phyloP scores from a whole-genome alignment of 2,329 filamentous ascomycete species.

The Xylaria hypoxylon region DNA sequence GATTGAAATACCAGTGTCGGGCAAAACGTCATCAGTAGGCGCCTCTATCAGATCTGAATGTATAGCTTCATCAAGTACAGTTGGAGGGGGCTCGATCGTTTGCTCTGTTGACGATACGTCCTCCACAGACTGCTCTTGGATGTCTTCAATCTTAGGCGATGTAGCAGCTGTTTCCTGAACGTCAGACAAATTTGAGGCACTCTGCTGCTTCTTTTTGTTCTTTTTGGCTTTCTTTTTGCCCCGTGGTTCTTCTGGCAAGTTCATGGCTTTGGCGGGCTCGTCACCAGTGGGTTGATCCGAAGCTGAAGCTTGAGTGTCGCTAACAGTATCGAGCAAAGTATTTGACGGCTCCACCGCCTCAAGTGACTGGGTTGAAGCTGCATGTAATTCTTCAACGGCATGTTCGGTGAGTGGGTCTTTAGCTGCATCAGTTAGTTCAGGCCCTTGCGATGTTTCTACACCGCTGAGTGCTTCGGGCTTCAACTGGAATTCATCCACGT shows the following conservation, averaged over 20 bases:
- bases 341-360: constrained; percentile 35
- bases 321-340: constrained; percentile 9
- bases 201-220: constrained; percentile 47
- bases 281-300: constrained; percentile 31
- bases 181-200: constrained; percentile 22
- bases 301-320: constrained; percentile 1
- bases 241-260: constrained; percentile 45
- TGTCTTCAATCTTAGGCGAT: neutral
- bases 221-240: constrained; percentile 52
- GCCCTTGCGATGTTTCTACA: constrained; percentile 42
- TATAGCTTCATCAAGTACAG: constrained; percentile 23
- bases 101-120: constrained; percentile 27
- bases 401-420: constrained; percentile 36
- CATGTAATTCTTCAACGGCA: constrained; percentile 37
- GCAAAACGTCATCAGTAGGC: constrained; percentile 24
- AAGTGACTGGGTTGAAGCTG: constrained; percentile 37
- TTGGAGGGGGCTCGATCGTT: neutral
- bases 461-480: constrained; percentile 42
- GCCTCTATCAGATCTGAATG: constrained; percentile 20
- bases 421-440: constrained; percentile 39
- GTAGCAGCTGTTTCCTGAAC: constrained; percentile 5
- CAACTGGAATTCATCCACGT: constrained; percentile 41
- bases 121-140: constrained; percentile 30
- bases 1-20: constrained; percentile 36
- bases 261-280: constrained; percentile 42